phyloP scores from a whole-genome alignment of 805 yeast genomes.

The Candida methanosorbosa region DNA sequence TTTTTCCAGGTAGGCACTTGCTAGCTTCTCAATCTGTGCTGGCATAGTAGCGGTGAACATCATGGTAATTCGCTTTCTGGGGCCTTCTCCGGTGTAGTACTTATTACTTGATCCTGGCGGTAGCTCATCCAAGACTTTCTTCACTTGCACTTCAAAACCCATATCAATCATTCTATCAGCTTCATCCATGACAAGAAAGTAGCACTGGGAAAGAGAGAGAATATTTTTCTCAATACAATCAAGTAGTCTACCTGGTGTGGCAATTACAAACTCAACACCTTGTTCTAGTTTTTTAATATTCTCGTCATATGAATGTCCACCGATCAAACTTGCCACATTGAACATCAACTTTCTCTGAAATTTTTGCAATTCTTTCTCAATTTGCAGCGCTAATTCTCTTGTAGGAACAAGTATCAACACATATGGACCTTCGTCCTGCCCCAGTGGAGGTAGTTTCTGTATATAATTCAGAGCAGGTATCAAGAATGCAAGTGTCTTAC shows the following conservation, averaged over 20 bases:
- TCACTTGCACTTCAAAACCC: conserved; percentile 83
- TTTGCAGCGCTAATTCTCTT: conserved; percentile 88
- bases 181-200: conserved; percentile 77
- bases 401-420: conserved; percentile 84
- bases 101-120: conserved; percentile 38
- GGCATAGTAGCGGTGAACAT: conserved; percentile 97
- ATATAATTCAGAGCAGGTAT: conserved; percentile 62
- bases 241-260: conserved; percentile 88
- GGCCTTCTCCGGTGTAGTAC: conserved; percentile 17
- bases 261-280: conserved; percentile 76
- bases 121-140: conserved; percentile 46
- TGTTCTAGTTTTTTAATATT: conserved; percentile 49
- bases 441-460: conserved; percentile 34
- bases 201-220: conserved; percentile 49
- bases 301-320: conserved; percentile 81
- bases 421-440: conserved; percentile 58
- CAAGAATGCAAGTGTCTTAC: conserved; percentile 80
- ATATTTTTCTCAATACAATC: conserved; percentile 72
- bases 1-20: conserved; percentile 47
- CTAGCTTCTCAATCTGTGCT: conserved; percentile 55
- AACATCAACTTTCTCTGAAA: conserved; percentile 27
- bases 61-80: conserved; percentile 48
- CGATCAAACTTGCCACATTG: conserved; percentile 62
- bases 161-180: conserved; percentile 94
- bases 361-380: conserved; percentile 49